Base-by-base conservation (phyloP, 1,139 yeast genomes). In the Pichia sp. region DNA sequence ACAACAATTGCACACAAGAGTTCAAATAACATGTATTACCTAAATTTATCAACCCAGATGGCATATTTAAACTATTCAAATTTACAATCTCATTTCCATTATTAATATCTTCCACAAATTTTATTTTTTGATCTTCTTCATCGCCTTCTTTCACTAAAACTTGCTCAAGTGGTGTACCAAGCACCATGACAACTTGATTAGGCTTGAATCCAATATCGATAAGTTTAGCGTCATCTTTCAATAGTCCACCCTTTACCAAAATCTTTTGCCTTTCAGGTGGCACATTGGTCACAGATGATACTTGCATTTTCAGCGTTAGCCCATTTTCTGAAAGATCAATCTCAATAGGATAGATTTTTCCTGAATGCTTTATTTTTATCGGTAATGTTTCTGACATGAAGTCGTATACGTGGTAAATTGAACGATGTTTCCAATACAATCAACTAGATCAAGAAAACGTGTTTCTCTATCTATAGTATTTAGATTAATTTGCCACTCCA, bases 1-100 rank as follows among this genome's bases (percentile, higher is more conserved):
- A 77, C 49, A 91, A 63, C 1, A 89, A 79, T 62, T 91, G 98
- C 49, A 91, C 66, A 3, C 96, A 79, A 1, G 96, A 80, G 60
- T 91, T 91, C 63, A 91, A 72, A 62, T 91, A 91, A 62, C 98
- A 93, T 2, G 98, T 91, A 58, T 93, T 91, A 19, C 98, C 98
- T 58, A 88, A 67, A 59, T 91, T 91, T 44, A 74, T 72, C 47
- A 91, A 69, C 1, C 99, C 99, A 31, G 84, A 72, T 3, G 98
- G 98, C 20, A 74, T 71, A 36, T 49, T 44, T 35, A 63, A 57
- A 9, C 39, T 40, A 32, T 41, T 46, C 30, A 39, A 26, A 36
- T 66, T 58, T 6, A 44, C 31, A 5, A 68, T 62, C 5, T 7
- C 34, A 42, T 61, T 65, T n/a, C 42, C 42, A 32, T 64, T 62